Evolutionary conservation across 139 green algal species (phyloP).

Genomic region (Closterium sp.): DNA sequence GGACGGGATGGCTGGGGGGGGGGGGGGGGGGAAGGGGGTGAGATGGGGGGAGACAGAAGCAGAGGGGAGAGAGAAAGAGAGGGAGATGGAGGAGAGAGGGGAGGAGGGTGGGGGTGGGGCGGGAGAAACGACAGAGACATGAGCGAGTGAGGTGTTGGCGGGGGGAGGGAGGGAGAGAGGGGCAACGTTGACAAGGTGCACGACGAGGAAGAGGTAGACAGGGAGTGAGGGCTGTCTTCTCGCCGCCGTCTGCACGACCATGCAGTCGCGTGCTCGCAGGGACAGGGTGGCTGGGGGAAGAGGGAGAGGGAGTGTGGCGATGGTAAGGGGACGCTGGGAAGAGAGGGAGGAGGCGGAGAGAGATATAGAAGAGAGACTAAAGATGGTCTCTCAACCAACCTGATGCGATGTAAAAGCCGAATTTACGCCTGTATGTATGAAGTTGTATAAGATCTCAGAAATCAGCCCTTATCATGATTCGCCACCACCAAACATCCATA

Average conservation of each 20-base stretch:
- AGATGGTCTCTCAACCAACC: too few relatives aligned
- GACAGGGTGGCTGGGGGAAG: constrained; percentile 67
- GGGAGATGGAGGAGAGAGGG: not conserved
- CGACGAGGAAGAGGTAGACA: constrained; percentile 87
- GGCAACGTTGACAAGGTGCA: constrained; percentile 86
- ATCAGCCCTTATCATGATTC: too few relatives aligned
- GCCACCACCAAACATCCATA: too few relatives aligned
- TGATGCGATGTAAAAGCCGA: too few relatives aligned
- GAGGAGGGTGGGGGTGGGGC: not conserved
- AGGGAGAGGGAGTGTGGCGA: not conserved
- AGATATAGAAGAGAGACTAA: too few relatives aligned
- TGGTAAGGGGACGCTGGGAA: too few relatives aligned
- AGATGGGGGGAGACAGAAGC: not conserved
- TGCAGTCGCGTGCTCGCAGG: constrained; percentile 88
- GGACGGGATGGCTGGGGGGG: constrained; percentile 68
- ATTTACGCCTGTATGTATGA: too few relatives aligned
- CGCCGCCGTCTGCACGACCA: constrained; percentile 70
- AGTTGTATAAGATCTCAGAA: too few relatives aligned
- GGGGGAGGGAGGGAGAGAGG: not conserved
- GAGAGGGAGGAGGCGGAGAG: too few relatives aligned
- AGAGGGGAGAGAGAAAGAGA: not conserved
- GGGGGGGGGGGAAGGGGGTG: not conserved
- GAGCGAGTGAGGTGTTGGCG: not conserved
- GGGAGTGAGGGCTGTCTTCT: too few relatives aligned
- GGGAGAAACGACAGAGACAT: not conserved